Conservation (phyloP, 2,329 filamentous ascomycete species). For the Biscogniauxia mediterranea region DNA sequence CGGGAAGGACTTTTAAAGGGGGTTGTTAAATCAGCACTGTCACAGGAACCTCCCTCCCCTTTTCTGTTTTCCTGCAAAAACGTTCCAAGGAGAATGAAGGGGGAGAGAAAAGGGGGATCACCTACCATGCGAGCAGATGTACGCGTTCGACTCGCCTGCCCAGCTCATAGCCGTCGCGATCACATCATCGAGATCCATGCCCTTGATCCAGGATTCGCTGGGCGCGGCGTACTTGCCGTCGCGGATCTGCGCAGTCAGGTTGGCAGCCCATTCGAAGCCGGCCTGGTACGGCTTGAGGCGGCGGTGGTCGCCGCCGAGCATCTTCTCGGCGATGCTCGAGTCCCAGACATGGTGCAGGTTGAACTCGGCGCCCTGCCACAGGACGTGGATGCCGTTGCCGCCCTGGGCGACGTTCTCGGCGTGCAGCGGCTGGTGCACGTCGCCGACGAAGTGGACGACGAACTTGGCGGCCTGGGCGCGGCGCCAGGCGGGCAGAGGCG, state of each 20-base stretch:
- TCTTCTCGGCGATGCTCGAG: slow-evolving; percentile 64
- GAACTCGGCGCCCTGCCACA: slow-evolving; percentile 53
- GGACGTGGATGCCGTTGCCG: slow-evolving; percentile 67
- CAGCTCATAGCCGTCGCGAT: slow-evolving; percentile 58
- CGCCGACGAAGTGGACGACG: slow-evolving; percentile 66
- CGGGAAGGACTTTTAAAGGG: slow-evolving; percentile 51
- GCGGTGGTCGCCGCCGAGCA: slow-evolving; percentile 55
- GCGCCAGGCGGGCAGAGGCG: slow-evolving; percentile 40
- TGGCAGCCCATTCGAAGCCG: slow-evolving; percentile 55
- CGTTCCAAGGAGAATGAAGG: slow-evolving; percentile 1
- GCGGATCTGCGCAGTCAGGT: slow-evolving; percentile 53
- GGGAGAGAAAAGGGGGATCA: slow-evolving; percentile 4
- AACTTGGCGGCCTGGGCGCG: slow-evolving; percentile 64
- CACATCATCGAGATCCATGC: slow-evolving; percentile 54
- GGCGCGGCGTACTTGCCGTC: slow-evolving; percentile 52
- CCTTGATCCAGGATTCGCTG: slow-evolving; percentile 54
- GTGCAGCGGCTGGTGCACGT: slow-evolving; percentile 69
- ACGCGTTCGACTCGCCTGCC: slow-evolving; percentile 62
- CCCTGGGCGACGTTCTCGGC: slow-evolving; percentile 62
- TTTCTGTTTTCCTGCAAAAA: neutral
- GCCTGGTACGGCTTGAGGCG: slow-evolving; percentile 48
- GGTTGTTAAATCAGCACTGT: neutral
- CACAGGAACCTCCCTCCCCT: neutral
- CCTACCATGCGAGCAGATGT: slow-evolving; percentile 61
- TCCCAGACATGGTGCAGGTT: slow-evolving; percentile 78